Evolutionary conservation across 306 rosid genomes (phyloP), one percentile per base, ranked within the genome.

Genomic region (Hippophae rhamnoides): DNA sequence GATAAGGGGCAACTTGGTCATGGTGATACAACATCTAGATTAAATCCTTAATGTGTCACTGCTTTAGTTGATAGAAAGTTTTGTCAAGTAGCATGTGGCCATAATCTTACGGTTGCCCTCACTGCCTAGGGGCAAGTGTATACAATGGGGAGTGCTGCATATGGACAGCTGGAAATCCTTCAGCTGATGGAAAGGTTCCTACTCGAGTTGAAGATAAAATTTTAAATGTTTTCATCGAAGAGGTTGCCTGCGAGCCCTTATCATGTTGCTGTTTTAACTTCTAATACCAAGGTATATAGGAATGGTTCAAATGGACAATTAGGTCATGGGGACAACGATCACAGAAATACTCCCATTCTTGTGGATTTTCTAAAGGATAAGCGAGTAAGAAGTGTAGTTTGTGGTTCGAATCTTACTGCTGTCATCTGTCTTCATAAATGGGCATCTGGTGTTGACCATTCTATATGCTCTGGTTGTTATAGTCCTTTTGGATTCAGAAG

Each of bases 291-390:
- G 83, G 84, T 92, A 77, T 92, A 81, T 83, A 96, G 98, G 64
- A 92, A 86, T 61, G 98, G 98, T 59, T 81, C 85, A 62, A 87
- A 85, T 72, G 98, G 98, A 70, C 98, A 92, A 76, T 74, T 92
- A 77, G 98, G 98, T 60, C 98, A 92, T 42, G 96, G 96, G 59
- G 95, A 87, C 82, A 74, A 51, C 53, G 77, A 70, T 78, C 74
- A 85, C 69, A 84, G 89, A 75, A 79, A 78, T 59, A 71, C 81
- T 47, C 98, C 98, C 61, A 83, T 96, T 40, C 74, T 81, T 13
- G 89, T 92, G 62, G 73, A 81, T 57, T 78, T 60, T 76, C 67
- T 87, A 44, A 80, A 82, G 70, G 89, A 83, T 69, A 85, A 80
- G 71, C 93, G 80, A 82, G 95, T 82, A 54, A 85, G 79, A 67